Percentiles rank a stretch among this genome's conserved stretches.
phyloP scores from a whole-genome alignment of 2,329 filamentous ascomycete species.

The Paecilomyces formosus region DNA sequence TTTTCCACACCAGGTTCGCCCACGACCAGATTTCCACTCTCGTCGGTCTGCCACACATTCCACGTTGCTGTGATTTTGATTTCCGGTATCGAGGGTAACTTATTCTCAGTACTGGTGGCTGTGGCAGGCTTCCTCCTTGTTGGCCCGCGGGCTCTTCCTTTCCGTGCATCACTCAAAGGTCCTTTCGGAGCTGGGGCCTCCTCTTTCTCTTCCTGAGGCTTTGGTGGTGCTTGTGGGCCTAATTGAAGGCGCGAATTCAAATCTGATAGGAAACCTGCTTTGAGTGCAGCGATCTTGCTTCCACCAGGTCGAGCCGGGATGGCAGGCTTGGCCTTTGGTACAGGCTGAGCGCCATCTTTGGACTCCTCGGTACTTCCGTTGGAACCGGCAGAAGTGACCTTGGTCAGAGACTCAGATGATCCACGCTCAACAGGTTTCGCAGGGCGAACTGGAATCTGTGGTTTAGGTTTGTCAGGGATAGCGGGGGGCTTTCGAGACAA shows the following conservation, averaged over 20 bases:
- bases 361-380: conserved; percentile 27
- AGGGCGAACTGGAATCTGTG: conserved; percentile 58
- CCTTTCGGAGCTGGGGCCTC: conserved; percentile 58
- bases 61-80: conserved; percentile 31
- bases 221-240: conserved; percentile 66
- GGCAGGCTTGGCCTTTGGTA: conserved; percentile 69
- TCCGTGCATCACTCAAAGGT: conserved; percentile 81
- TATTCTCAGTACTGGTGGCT: conserved; percentile 42
- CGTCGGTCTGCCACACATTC: conserved; percentile 33
- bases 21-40: conserved; percentile 26
- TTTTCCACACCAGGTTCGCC: conserved; percentile 9
- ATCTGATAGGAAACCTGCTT: conserved; percentile 87
- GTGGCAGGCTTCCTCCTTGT: conserved; percentile 62
- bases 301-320: conserved; percentile 72
- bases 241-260: conserved; percentile 82
- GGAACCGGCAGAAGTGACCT: conserved; percentile 31
- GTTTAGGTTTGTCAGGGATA: conserved; percentile 55
- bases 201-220: conserved; percentile 61
- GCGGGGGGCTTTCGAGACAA: conserved; percentile 41
- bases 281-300: conserved; percentile 82
- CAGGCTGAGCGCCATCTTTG: conserved; percentile 26
- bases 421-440: conserved; percentile 41
- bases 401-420: conserved; percentile 25
- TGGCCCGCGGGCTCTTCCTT: conserved; percentile 82
- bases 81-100: conserved; percentile 26